A percentile compares a stretch with the other conserved stretches of the same genome.
These are phyloP conservation scores for Calonectria fujianensis DNA, from an alignment of 2,329 filamentous ascomycete species.

Conservation along the genomic window DNA sequence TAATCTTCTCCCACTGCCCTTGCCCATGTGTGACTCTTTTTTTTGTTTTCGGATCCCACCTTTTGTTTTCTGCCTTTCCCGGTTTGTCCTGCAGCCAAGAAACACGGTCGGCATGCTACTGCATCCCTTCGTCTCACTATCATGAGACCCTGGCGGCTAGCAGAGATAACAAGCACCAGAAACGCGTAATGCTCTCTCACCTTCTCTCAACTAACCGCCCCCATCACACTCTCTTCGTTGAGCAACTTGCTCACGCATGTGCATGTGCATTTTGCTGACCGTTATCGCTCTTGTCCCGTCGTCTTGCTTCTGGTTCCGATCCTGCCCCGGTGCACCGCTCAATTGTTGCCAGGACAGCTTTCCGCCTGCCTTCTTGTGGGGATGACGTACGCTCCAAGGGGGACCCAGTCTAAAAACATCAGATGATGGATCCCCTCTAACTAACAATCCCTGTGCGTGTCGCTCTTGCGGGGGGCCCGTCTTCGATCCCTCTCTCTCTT, in stretches of 20 bases:
- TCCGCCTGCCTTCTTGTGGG: not conserved
- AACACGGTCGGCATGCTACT: not conserved
- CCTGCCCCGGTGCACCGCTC: not conserved
- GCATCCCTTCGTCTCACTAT: not conserved
- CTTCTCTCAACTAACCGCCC: too few species aligned
- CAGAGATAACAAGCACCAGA: not conserved
- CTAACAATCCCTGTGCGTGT: not conserved
- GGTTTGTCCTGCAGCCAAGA: not conserved
- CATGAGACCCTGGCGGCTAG: not conserved
- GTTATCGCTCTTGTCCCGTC: not conserved
- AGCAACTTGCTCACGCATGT: not conserved
- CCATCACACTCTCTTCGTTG: too few species aligned
- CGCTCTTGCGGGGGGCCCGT: not conserved
- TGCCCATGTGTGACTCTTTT: not conserved
- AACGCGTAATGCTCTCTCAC: not conserved
- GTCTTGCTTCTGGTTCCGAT: not conserved
- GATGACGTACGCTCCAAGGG: conserved; percentile 11
- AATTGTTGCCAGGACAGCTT: not conserved
- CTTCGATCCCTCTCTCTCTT: not conserved
- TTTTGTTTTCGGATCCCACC: too few species aligned
- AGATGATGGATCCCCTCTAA: conserved; percentile 7
- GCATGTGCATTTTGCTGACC: not conserved
- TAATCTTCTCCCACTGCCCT: conserved; percentile 28
- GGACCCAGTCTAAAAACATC: conserved; percentile 3
- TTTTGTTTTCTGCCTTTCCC: not conserved